These are phyloP conservation scores for Hypoxylon sp. DNA, from an alignment of 2,329 filamentous ascomycete species.

Conservation along the genomic window DNA sequence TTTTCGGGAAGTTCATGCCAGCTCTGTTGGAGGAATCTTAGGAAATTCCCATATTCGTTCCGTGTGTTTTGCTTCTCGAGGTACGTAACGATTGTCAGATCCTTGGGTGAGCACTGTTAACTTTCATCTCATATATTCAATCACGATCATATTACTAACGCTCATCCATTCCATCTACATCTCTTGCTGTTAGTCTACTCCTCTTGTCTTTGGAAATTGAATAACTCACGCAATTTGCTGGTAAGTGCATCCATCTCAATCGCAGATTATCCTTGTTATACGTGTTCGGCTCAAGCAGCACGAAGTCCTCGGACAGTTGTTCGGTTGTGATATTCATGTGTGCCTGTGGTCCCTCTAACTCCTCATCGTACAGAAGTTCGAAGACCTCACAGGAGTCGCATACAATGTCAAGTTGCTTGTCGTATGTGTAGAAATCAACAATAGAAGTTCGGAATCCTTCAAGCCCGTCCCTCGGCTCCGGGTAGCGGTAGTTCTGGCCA, in stretches of 20 bases:
- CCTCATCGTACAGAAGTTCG: neutral
- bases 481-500: neutral
- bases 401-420: neutral
- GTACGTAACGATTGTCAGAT: conserved; percentile 2
- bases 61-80: conserved; percentile 1
- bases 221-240: conserved; percentile 9
- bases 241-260: conserved; percentile 11
- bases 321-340: neutral
- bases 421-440: neutral
- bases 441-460: neutral
- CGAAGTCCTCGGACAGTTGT: neutral
- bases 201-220: neutral
- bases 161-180: neutral
- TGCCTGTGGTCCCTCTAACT: neutral
- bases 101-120: neutral
- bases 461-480: neutral
- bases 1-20: conserved; percentile 19
- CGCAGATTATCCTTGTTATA: neutral
- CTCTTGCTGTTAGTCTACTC: neutral
- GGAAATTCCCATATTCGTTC: neutral
- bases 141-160: neutral
- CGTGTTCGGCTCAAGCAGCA: neutral
- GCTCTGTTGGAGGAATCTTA: conserved; percentile 10
- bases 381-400: neutral
- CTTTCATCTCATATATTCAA: neutral